Conservation (phyloP, 768 basidiomycete genomes). For the Suillus variegatus region DNA sequence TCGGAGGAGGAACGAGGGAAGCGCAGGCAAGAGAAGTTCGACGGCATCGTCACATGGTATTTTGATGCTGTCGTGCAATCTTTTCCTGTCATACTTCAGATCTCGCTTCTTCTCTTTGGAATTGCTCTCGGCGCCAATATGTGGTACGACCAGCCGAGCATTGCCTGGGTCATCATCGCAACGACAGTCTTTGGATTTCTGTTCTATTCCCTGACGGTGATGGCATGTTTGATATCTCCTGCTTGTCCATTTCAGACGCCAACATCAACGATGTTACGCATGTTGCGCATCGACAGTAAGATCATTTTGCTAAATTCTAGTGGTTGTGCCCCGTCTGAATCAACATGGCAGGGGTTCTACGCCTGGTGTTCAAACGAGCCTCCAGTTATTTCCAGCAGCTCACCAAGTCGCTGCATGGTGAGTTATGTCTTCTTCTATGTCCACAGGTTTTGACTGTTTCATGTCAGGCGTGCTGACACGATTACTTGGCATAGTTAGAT, state of each 20-base stretch:
- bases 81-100: slow-evolving; percentile 15
- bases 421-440: neutral
- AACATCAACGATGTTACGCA: neutral
- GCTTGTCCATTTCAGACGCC: slow-evolving; percentile 9
- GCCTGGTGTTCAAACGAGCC: neutral
- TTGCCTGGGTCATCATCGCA: slow-evolving; percentile 3
- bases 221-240: slow-evolving; percentile 3
- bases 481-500: neutral
- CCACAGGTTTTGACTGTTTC: neutral
- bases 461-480: neutral
- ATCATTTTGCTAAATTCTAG: neutral
- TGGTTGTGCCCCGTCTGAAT: neutral
- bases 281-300: neutral
- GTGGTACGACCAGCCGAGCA: neutral
- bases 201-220: slow-evolving; percentile 5
- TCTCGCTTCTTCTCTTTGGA: slow-evolving; percentile 14
- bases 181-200: neutral
- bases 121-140: slow-evolving; percentile 8
- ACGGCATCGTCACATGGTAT: slow-evolving; percentile 16
- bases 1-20: slow-evolving; percentile 11
- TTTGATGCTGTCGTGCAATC: slow-evolving; percentile 14
- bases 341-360: neutral
- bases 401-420: neutral
- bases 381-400: neutral
- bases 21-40: slow-evolving; percentile 10